phyloP scores from a whole-genome alignment of 2,329 filamentous ascomycete species.

The Lachnellula subtilissima region DNA sequence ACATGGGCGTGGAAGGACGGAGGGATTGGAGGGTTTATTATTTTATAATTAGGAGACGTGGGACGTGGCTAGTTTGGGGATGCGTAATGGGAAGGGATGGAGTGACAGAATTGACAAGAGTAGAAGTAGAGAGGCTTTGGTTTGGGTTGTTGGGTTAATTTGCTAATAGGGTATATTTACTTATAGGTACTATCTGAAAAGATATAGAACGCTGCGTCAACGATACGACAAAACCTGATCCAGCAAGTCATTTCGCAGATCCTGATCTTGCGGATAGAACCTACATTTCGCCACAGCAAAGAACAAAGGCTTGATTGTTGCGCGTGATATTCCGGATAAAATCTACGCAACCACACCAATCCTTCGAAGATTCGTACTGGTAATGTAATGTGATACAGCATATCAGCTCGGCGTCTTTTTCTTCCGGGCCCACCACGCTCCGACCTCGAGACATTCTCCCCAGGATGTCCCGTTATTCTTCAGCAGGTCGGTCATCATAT shows the following conservation, averaged over 20 bases:
- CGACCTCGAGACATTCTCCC: slow-evolving; percentile 81
- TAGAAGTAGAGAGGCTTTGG: background rate
- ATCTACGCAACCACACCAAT: background rate
- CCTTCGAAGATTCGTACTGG: too few relatives aligned
- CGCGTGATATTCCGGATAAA: slow-evolving; percentile 10
- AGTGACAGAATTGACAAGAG: too few relatives aligned
- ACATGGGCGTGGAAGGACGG: too few relatives aligned
- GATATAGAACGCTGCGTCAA: slow-evolving; percentile 79
- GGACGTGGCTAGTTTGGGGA: too few relatives aligned
- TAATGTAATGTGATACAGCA: background rate
- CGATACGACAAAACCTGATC: slow-evolving; percentile 52
- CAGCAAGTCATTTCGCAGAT: background rate
- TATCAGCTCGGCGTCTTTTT: slow-evolving; percentile 48
- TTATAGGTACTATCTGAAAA: slow-evolving; percentile 82
- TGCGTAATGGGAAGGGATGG: too few relatives aligned
- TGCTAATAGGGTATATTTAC: slow-evolving; percentile 26
- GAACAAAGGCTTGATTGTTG: background rate
- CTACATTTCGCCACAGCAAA: background rate
- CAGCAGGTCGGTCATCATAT: slow-evolving; percentile 80
- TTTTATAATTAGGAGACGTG: too few relatives aligned
- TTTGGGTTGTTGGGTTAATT: background rate
- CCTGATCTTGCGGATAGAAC: background rate
- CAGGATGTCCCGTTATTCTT: slow-evolving; percentile 72
- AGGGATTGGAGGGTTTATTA: background rate
- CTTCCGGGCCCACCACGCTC: slow-evolving; percentile 89